phyloP scores from a whole-genome alignment of 306 rosid genomes.

The Cucurbita pepo region DNA sequence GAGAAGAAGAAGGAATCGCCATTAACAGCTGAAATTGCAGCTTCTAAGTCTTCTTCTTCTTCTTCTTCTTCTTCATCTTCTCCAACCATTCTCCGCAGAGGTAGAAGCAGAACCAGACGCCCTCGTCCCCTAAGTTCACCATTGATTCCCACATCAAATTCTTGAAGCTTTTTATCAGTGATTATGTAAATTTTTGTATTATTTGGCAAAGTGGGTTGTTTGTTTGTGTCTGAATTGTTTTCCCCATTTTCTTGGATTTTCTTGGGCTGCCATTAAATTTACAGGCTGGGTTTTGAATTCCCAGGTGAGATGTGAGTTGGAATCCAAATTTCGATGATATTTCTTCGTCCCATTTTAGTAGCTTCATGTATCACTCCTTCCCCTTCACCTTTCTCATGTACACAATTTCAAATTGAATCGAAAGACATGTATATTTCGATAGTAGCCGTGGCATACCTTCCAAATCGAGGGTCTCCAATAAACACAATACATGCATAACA shows the following conservation, averaged over 20 bases:
- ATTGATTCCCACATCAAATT: conserved; percentile 26
- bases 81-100: conserved; percentile 37
- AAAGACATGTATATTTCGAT: too few species aligned
- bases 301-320: neutral
- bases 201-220: neutral
- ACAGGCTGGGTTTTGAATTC: neutral
- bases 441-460: too few species aligned
- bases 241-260: neutral
- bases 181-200: conserved; percentile 3
- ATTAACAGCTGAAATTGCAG: conserved; percentile 10
- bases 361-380: too few species aligned
- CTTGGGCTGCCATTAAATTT: neutral
- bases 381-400: too few species aligned
- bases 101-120: conserved; percentile 74
- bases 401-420: too few species aligned
- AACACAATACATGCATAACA: too few species aligned
- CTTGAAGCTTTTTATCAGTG: neutral
- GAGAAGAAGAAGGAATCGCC: conserved; percentile 13
- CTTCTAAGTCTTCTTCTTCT: conserved; percentile 27
- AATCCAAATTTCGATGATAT: neutral
- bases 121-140: conserved; percentile 66
- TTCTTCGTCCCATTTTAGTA: too few species aligned
- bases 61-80: conserved; percentile 34
- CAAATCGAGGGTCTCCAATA: too few species aligned
- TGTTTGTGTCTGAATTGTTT: neutral